phyloP scores from a whole-genome alignment of 495 filamentous ascomycete genomes.

The Astrothelium macrocarpum region DNA sequence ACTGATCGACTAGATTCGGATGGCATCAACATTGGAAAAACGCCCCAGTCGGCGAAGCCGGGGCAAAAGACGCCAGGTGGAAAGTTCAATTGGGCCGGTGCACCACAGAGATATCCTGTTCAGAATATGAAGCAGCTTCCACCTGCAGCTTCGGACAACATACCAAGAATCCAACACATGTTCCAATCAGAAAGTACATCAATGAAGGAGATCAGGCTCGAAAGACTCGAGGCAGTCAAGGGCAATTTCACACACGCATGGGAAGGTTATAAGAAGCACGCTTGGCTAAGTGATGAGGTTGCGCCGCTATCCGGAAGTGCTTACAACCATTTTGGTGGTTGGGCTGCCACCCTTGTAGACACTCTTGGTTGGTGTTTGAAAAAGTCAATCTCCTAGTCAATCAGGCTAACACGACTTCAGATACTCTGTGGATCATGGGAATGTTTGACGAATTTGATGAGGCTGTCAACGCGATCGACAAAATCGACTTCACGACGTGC shows the following conservation, averaged over 20 bases:
- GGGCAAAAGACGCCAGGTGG: not conserved
- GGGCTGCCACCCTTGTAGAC: slow-evolving; percentile 34
- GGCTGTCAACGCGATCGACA: slow-evolving; percentile 23
- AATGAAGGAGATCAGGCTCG: slow-evolving; percentile 28
- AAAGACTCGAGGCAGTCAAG: slow-evolving; percentile 51
- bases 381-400: too few relatives aligned
- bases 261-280: slow-evolving; percentile 64
- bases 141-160: slow-evolving; percentile 8
- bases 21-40: slow-evolving; percentile 1
- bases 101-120: slow-evolving; percentile 18
- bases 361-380: slow-evolving; percentile 17
- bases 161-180: slow-evolving; percentile 18
- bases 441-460: slow-evolving; percentile 27
- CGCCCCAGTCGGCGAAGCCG: not conserved
- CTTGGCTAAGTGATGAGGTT: slow-evolving; percentile 74
- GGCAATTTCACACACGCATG: slow-evolving; percentile 61
- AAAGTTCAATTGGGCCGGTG: slow-evolving; percentile 18
- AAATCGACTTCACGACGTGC: slow-evolving; percentile 29
- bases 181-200: slow-evolving; percentile 40
- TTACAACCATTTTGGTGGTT: slow-evolving; percentile 31
- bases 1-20: slow-evolving; percentile 2
- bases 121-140: slow-evolving; percentile 11
- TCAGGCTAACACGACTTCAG: not conserved
- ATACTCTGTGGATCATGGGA: slow-evolving; percentile 31
- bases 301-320: slow-evolving; percentile 50